Evolutionary conservation across 78 protist species (phyloP).

Genomic region (Diacronema lutheri): DNA sequence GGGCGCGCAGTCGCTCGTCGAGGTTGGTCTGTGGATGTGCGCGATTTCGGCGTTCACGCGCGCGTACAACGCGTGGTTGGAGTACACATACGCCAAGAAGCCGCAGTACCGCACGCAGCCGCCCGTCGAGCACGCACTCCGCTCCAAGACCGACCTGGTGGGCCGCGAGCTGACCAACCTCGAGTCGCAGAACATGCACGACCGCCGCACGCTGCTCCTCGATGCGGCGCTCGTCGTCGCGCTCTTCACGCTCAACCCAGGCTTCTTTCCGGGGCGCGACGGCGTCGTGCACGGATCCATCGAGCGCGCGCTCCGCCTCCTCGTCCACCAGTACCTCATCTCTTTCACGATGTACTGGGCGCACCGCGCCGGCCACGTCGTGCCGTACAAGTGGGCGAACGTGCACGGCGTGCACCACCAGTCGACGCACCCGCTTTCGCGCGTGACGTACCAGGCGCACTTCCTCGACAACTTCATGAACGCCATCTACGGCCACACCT

Average conservation of each 20-base stretch:
- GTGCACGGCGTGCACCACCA: background rate
- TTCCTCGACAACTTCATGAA: background rate
- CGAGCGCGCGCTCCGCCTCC: background rate
- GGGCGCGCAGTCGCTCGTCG: background rate
- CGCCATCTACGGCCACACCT: background rate
- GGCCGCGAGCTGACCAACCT: background rate
- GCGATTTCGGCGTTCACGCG: background rate
- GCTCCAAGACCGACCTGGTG: background rate
- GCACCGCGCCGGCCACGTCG: background rate
- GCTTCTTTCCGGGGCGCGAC: background rate
- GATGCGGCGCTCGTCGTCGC: background rate
- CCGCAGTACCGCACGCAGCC: background rate
- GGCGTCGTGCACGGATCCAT: background rate
- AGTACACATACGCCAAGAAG: background rate
- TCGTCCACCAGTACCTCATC: background rate
- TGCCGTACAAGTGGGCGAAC: background rate
- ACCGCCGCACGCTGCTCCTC: background rate
- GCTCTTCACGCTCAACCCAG: background rate
- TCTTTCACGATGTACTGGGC: background rate
- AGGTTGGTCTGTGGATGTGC: background rate
- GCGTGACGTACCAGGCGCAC: background rate
- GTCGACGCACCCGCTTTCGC: constrained; percentile 9
- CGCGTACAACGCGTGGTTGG: background rate
- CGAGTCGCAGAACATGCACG: background rate
- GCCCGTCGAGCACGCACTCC: background rate